Evolutionary conservation across 345 rosid species (phyloP).

Genomic region (Draba incana): DNA sequence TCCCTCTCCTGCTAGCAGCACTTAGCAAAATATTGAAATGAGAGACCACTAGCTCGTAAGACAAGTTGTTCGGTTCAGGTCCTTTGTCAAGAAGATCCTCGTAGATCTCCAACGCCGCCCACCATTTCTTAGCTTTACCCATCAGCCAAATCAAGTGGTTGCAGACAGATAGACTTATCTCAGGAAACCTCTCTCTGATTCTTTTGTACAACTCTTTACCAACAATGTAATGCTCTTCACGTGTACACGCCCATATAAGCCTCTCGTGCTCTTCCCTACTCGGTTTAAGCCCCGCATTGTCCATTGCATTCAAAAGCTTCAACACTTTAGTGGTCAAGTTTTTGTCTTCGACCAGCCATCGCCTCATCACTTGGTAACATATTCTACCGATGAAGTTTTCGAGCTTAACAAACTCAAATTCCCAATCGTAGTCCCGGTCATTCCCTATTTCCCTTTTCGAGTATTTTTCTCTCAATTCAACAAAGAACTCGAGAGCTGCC

Average conservation of each 20-base stretch:
- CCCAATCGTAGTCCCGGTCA: constrained; percentile 55
- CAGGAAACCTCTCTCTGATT: constrained; percentile 60
- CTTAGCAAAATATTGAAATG: constrained; percentile 72
- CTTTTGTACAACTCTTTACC: constrained; percentile 75
- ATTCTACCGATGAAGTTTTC: constrained; percentile 66
- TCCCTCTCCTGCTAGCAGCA: constrained; percentile 79
- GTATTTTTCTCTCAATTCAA: constrained; percentile 63
- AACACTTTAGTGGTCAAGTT: constrained; percentile 57
- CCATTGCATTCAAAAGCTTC: constrained; percentile 74
- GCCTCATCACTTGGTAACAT: constrained; percentile 83
- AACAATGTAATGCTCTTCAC: constrained; percentile 71
- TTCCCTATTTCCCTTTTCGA: constrained; percentile 59
- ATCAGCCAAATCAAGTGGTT: constrained; percentile 93
- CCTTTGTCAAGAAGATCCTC: constrained; percentile 90
- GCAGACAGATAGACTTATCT: constrained; percentile 84
- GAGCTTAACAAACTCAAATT: constrained; percentile 61
- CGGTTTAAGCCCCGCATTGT: constrained; percentile 56
- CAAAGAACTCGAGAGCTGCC: constrained; percentile 75
- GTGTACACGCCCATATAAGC: constrained; percentile 89
- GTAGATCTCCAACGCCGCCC: constrained; percentile 93
- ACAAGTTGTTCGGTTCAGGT: constrained; percentile 80
- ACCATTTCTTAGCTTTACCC: constrained; percentile 97
- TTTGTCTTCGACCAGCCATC: constrained; percentile 73
- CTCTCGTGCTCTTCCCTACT: constrained; percentile 70
- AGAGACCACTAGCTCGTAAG: constrained; percentile 70